Evolutionary conservation across 139 green algal species (phyloP).

Genomic region (Marvania coccoides): DNA sequence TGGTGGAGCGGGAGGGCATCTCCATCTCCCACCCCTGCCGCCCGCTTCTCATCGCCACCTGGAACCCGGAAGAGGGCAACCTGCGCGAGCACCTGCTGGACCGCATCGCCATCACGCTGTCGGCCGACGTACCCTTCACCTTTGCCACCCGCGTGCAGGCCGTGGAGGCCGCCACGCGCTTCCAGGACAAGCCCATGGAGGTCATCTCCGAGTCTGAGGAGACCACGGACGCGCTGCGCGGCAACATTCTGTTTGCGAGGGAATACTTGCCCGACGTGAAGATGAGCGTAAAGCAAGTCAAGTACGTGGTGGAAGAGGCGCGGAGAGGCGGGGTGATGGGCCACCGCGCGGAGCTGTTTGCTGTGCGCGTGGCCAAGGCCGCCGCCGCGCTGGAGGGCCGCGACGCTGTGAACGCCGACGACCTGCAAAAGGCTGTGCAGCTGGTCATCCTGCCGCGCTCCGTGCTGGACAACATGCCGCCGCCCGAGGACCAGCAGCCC

Average conservation of each 20-base stretch:
- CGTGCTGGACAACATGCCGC: conserved; percentile 8
- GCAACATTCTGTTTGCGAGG: conserved; percentile 88
- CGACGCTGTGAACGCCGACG: conserved; percentile 81
- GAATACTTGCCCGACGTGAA: conserved; percentile 93
- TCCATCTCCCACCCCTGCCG: conserved; percentile 90
- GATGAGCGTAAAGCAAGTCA: conserved; percentile 83
- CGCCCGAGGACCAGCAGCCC: conserved; percentile 49
- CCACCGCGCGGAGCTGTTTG: conserved; percentile 95
- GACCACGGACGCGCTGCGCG: conserved; percentile 72
- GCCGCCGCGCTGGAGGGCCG: conserved; percentile 81
- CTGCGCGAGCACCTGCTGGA: conserved; percentile 97
- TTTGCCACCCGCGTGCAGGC: conserved; percentile 76
- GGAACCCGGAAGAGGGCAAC: conserved; percentile 94
- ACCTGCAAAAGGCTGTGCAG: conserved; percentile 88
- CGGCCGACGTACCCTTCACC: conserved; percentile 64
- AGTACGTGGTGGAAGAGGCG: conserved; percentile 91
- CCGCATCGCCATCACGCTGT: conserved; percentile 91
- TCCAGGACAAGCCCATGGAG: conserved; percentile 40
- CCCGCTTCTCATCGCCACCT: conserved; percentile 96
- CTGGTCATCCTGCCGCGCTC: conserved; percentile 81
- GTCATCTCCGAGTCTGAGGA: conserved; percentile 68
- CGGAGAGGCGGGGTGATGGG: conserved; percentile 72
- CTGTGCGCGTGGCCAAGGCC: conserved; percentile 72
- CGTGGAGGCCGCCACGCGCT: conserved; percentile 61
- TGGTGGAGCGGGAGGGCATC: conserved; percentile 96